Evolutionary conservation across 371 early-diverging fungal genomes (phyloP).

Genomic region (Gilbertella persicaria): DNA sequence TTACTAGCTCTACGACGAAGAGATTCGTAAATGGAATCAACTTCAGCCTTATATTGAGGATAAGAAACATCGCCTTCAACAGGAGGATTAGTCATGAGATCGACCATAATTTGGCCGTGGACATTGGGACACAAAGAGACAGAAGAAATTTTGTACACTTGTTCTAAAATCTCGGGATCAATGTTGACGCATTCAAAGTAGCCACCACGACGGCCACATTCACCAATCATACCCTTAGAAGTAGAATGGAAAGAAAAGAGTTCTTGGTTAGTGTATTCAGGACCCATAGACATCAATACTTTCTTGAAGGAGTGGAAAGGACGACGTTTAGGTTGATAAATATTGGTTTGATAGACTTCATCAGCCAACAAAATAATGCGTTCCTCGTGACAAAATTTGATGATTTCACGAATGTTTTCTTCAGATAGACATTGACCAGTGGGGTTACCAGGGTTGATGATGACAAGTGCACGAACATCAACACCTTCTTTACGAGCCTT

Average conservation of each 20-base stretch:
- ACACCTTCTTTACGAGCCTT: slow-evolving; percentile 73
- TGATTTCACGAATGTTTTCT: slow-evolving; percentile 84
- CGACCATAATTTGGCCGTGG: slow-evolving; percentile 85
- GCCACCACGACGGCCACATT: slow-evolving; percentile 97
- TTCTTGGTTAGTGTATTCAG: slow-evolving; percentile 64
- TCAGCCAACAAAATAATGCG: slow-evolving; percentile 89
- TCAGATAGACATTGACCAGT: slow-evolving; percentile 89
- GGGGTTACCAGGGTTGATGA: slow-evolving; percentile 99
- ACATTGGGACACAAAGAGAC: slow-evolving; percentile 92
- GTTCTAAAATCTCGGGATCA: slow-evolving; percentile 71
- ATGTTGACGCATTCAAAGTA: slow-evolving; percentile 93
- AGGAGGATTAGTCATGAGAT: slow-evolving; percentile 95
- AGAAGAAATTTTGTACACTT: slow-evolving; percentile 93
- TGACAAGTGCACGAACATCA: slow-evolving; percentile 92
- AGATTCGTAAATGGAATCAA: slow-evolving; percentile 77
- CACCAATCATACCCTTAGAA: slow-evolving; percentile 98
- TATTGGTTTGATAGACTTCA: slow-evolving; percentile 97
- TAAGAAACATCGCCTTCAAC: slow-evolving; percentile 77
- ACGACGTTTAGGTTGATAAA: slow-evolving; percentile 74
- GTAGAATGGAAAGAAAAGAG: slow-evolving; percentile 95
- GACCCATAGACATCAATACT: slow-evolving; percentile 60
- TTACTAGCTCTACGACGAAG: slow-evolving; percentile 77
- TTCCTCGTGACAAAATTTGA: slow-evolving; percentile 85
- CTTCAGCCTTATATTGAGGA: slow-evolving; percentile 74
- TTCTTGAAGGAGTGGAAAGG: slow-evolving; percentile 97